Conservation (phyloP, 2,329 filamentous ascomycete genomes). For the Aspergillus brasiliensis region DNA sequence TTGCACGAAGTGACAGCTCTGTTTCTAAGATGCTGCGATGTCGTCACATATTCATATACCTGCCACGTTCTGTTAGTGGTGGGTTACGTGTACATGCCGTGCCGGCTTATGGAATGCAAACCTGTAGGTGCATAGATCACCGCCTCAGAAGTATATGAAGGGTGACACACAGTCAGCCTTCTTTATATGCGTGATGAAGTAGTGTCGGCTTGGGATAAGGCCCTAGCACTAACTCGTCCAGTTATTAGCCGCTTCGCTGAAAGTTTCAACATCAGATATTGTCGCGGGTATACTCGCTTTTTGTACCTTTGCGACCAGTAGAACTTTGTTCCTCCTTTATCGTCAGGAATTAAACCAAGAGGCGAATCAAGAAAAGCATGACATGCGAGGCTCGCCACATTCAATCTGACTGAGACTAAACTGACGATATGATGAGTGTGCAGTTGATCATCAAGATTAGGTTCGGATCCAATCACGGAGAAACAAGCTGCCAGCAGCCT, state of each 20-base stretch:
- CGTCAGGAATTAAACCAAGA: too few relatives aligned
- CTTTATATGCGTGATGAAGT: background rate
- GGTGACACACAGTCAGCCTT: background rate
- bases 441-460: background rate
- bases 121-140: background rate
- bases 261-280: background rate
- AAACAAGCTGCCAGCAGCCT: background rate
- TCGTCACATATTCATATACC: background rate
- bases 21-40: background rate
- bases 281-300: background rate
- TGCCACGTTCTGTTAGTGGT: background rate
- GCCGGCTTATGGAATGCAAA: background rate
- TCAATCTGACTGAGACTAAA: background rate
- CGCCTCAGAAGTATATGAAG: background rate
- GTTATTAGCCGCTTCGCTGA: background rate
- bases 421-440: background rate
- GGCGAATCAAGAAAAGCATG: background rate
- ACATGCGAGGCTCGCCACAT: background rate
- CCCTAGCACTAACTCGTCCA: background rate
- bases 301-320: background rate
- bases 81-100: background rate
- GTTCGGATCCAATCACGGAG: background rate
- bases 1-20: background rate
- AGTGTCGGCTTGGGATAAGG: background rate
- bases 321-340: background rate